Conservation (phyloP, 225 moss, liverwort and hornwort species). For the Polytrichum commune region DNA sequence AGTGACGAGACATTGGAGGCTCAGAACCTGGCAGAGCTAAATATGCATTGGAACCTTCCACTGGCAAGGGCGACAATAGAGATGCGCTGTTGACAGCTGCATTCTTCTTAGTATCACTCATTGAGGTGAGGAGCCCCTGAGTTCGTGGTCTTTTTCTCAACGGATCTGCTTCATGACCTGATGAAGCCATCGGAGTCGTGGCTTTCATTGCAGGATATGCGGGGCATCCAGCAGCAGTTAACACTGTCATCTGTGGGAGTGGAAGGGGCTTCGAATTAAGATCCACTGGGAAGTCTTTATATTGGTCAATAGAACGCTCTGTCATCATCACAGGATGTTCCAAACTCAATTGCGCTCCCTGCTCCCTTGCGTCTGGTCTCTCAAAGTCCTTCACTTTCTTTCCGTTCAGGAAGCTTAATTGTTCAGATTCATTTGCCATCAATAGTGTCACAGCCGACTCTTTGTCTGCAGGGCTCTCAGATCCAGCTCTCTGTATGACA, state of each 20-base stretch:
- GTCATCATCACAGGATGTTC: conserved; percentile 12
- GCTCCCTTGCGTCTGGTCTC: conserved; percentile 6
- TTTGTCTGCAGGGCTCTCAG: not conserved
- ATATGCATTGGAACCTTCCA: conserved; percentile 3
- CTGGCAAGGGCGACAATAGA: conserved; percentile 15
- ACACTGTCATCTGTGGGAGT: conserved; percentile 1
- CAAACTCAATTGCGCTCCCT: conserved; percentile 13
- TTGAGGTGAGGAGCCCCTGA: not conserved
- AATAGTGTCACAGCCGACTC: not conserved
- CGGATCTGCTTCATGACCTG: conserved; percentile 6
- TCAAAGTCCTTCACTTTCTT: conserved; percentile 7
- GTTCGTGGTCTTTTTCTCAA: conserved; percentile 14
- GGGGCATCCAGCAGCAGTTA: conserved; percentile 3
- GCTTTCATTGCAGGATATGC: conserved; percentile 3
- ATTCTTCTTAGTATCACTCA: not conserved
- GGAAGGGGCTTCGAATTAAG: conserved; percentile 4
- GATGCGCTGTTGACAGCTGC: conserved; percentile 6
- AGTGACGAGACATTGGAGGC: not conserved
- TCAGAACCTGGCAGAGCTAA: conserved; percentile 1
- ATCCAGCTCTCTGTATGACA: conserved; percentile 2
- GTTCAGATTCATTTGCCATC: conserved; percentile 12
- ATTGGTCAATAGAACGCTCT: conserved; percentile 1
- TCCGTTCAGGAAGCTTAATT: not conserved
- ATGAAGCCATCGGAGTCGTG: not conserved
- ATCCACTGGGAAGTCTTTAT: conserved; percentile 13